Base-by-base conservation (phyloP, 1,284 basidiomycete species). In the Fomitopsis schrenkii region DNA sequence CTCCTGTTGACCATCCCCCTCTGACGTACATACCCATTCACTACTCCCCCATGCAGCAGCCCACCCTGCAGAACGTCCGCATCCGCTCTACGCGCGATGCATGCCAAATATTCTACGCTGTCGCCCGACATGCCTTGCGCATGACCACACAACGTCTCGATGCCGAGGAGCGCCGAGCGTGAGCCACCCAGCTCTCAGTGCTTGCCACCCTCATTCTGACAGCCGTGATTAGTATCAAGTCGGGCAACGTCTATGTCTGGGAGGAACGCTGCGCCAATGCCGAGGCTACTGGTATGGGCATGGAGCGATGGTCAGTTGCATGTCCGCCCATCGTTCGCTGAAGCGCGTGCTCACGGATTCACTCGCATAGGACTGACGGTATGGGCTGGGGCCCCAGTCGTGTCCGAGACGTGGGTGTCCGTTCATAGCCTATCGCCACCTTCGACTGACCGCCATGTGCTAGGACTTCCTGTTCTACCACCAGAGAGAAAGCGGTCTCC, bases 231-330 rank as follows among this genome's bases (percentile, higher is more conserved):
- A 68, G 68, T 4, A 77, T 76, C 58, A 63, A 66, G 40, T 73
- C 90, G 3, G 91, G 91, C 45, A 90, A 91, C 66, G 87, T 92
- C 33, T 93, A 91, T 67, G 88, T 93, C 63, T 93, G 91, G 91
- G 91, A 93, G 72, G 91, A 92, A 68, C 86, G 88, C 67, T 86
- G 87, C 55, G 85, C 87, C 19, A 90, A 87, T 69, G 85, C 86
- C 15, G 90, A 93, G 50, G 85, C 87, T 33, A 88, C 87, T 15
- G 90, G 90, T 14, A 81, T 91, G 57, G 88, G 89, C 58, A 92
- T 92, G 86, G 90, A 92, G 69, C 79, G 90, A 68, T 91, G 89
- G 90, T 90, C 68, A 33, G 63, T 64, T 59, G 17, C 36, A 40
- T 26, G 46, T 30, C 45, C 38, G 1, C 38, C 38, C 38, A 1